A percentile compares a stretch with the other conserved stretches of the same genome.
phyloP scores from a whole-genome alignment of 1,284 basidiomycete genomes.

The Quambalaria eucalypti region DNA sequence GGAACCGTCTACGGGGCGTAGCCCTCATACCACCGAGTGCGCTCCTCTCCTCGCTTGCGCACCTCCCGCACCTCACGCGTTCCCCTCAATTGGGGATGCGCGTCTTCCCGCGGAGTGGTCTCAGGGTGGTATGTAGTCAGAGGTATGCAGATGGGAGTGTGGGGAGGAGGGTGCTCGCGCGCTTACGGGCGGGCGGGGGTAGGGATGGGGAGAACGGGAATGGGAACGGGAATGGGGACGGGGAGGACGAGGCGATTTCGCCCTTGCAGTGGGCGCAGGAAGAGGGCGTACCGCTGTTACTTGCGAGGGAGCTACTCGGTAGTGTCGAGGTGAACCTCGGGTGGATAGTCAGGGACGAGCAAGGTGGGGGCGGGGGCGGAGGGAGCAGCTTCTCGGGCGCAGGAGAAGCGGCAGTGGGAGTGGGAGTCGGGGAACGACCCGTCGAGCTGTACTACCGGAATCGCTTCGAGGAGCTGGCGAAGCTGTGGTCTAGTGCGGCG shows the following conservation, averaged over 20 bases:
- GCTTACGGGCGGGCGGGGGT: too few species aligned
- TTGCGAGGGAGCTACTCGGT: conserved; percentile 35
- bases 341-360: conserved; percentile 36
- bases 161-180: conserved; percentile 18
- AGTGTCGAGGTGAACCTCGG: conserved; percentile 22
- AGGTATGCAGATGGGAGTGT: conserved; percentile 28
- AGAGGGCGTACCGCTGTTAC: conserved; percentile 26
- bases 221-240: not conserved
- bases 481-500: too few species aligned
- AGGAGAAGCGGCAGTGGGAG: too few species aligned
- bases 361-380: conserved; percentile 6
- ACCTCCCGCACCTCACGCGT: conserved; percentile 62
- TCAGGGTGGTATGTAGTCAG: conserved; percentile 79
- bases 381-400: too few species aligned
- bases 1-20: conserved; percentile 92
- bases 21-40: conserved; percentile 82
- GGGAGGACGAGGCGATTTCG: not conserved
- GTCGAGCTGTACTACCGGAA: too few species aligned
- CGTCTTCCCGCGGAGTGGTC: conserved; percentile 58
- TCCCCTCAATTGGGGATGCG: conserved; percentile 62
- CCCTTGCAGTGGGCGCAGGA: conserved; percentile 23
- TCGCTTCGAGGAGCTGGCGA: too few species aligned
- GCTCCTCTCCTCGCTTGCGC: conserved; percentile 63
- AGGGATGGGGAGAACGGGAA: too few species aligned
- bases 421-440: too few species aligned